Evolutionary conservation across 257 asterid genomes (phyloP).

Genomic region (Rehmannia glutinosa): DNA sequence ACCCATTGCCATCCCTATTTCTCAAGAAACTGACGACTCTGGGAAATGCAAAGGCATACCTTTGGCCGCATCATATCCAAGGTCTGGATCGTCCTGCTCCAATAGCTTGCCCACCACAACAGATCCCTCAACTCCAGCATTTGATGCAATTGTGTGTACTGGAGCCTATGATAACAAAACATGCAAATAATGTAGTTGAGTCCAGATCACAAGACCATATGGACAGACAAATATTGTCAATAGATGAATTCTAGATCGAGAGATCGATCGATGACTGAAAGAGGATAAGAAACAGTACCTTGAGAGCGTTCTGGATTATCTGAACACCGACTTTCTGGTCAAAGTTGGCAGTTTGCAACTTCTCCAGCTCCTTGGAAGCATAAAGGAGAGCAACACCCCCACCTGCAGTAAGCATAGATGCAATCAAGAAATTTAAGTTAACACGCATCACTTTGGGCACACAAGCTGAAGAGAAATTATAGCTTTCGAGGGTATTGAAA

Average conservation of each 20-base stretch:
- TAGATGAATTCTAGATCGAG: too few species aligned
- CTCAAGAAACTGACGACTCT: not conserved
- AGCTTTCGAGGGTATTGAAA: too few species aligned
- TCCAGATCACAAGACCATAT: not conserved
- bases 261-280: not conserved
- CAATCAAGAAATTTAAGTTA: not conserved
- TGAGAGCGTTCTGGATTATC: slow-evolving; percentile 46
- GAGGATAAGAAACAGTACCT: slow-evolving; percentile 22
- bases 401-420: slow-evolving; percentile 14
- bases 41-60: slow-evolving; percentile 20
- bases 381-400: slow-evolving; percentile 51
- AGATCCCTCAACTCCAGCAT: slow-evolving; percentile 58
- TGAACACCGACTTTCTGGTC: slow-evolving; percentile 48
- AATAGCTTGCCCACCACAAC: slow-evolving; percentile 45
- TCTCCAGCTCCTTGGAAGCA: slow-evolving; percentile 41
- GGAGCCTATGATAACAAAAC: slow-evolving; percentile 33
- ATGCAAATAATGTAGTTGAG: not conserved
- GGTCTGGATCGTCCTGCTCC: slow-evolving; percentile 46
- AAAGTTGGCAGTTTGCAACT: slow-evolving; percentile 38
- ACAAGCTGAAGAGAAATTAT: too few species aligned
- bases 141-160: slow-evolving; percentile 47
- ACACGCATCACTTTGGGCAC: too few species aligned
- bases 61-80: slow-evolving; percentile 65
- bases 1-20: not conserved
- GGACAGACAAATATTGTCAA: not conserved